Evolutionary conservation across 768 basidiomycete species (phyloP).

Genomic region (Xerocomellus intermedius): DNA sequence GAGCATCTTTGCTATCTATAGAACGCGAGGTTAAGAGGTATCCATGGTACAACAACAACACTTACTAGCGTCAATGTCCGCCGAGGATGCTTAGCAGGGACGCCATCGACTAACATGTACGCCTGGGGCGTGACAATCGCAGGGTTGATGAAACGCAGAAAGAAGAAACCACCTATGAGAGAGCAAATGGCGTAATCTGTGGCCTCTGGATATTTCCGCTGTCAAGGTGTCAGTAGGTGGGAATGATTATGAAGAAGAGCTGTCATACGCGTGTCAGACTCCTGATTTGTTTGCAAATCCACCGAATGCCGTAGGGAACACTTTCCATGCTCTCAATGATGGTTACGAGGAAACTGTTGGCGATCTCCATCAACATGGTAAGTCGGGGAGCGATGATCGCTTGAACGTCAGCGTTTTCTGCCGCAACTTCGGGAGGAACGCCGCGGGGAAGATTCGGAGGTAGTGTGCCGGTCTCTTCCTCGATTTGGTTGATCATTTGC

Average conservation of each 20-base stretch:
- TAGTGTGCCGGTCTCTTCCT: conserved; percentile 92
- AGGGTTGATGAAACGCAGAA: conserved; percentile 99
- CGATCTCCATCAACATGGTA: conserved; percentile 99
- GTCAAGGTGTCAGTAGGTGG: conserved; percentile 14
- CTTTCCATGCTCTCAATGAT: conserved; percentile 99
- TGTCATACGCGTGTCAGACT: conserved; percentile 85
- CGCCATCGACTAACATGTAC: conserved; percentile 98
- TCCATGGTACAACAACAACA: background rate
- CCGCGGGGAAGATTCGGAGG: conserved; percentile 91
- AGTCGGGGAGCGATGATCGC: conserved; percentile 96
- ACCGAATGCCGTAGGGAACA: conserved; percentile 97
- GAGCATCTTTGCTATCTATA: conserved; percentile 97
- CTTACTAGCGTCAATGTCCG: conserved; percentile 87
- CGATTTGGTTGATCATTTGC: conserved; percentile 99
- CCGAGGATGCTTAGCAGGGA: conserved; percentile 96
- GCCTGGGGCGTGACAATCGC: conserved; percentile 99
- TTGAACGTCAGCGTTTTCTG: conserved; percentile 93
- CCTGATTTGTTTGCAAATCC: conserved; percentile 99
- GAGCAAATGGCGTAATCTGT: conserved; percentile 98
- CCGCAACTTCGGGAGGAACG: conserved; percentile 91
- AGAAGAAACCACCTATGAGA: conserved; percentile 99
- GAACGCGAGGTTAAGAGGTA: conserved; percentile 4
- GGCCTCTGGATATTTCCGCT: conserved; percentile 99
- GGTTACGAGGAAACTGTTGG: conserved; percentile 94
- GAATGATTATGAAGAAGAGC: background rate